Base-by-base conservation (phyloP, 225 moss, liverwort and hornwort genomes). In the Marchantia paleacea region DNA sequence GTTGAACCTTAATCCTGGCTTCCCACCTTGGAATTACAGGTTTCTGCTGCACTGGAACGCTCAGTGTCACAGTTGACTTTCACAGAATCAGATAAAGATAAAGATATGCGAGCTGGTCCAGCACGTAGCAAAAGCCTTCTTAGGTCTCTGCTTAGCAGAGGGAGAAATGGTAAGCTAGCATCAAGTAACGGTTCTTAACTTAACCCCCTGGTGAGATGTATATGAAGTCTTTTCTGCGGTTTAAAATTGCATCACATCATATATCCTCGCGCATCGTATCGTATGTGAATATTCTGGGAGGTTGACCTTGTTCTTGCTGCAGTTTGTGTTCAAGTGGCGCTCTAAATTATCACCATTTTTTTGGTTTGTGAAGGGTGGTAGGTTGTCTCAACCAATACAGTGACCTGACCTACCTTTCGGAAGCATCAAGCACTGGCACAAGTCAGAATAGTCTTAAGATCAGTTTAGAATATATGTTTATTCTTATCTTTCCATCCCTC, bases 121-220 rank as follows among this genome's bases (percentile, higher is more conserved):
- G 81, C 85, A 31, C 83, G 88, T 52, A 88, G 85, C 88, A 88
- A 79, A 80, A 88, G 88, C 88, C 88, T 88, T 79, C 85, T 88
- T 77, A 85, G 85, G 81, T 88, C 88, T 66, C 81, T 85, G 79
- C 88, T 88, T 72, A 85, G 88, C 88, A 88, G 85, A 77, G 88
- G 88, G 65, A 85, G 80, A 79, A 88, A 81, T 83, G 88, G 88
- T 88, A 88, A 88, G 88, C 80, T 66, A 81, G 83, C 83, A 82
- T 77, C 71, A 79, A 83, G 79, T 77, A 75, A 78, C 78, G 55
- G 81, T 53, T 79, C 65, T 78, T 78, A 74, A 84, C 64, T 77
- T 63, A 30, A 73, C 69, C 78, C 52, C 73, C 15, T 78, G 62
- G 20, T 63, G 64, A 64, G 52, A 61, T 65, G 63, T 1, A 39